Percentiles rank a stretch among this genome's conserved stretches.
Conservation (phyloP, 2,329 filamentous ascomycete species). For the Neonectria hederae region DNA sequence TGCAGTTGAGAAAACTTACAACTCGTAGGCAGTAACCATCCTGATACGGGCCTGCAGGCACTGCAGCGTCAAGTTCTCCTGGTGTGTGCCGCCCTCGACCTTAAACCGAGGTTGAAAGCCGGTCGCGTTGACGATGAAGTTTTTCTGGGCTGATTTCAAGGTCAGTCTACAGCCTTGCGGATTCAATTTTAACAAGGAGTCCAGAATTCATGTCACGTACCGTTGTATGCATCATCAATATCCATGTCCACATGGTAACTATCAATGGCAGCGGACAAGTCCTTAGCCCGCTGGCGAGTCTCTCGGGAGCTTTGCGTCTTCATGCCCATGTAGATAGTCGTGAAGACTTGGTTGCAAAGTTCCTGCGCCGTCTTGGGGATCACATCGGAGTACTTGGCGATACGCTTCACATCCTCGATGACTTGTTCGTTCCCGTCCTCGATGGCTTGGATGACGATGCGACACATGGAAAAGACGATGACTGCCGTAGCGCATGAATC, state of each 20-base stretch:
- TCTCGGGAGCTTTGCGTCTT: constrained; percentile 71
- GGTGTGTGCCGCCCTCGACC: constrained; percentile 64
- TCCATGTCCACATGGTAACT: constrained; percentile 77
- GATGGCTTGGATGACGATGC: constrained; percentile 53
- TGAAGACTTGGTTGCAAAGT: constrained; percentile 55
- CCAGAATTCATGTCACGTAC: background rate
- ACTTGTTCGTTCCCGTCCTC: constrained; percentile 31
- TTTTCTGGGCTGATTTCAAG: constrained; percentile 57
- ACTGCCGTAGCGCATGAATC: constrained; percentile 38
- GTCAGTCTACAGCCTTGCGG: background rate
- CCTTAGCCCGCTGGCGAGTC: constrained; percentile 72
- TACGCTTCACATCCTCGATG: constrained; percentile 51
- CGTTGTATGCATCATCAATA: constrained; percentile 72
- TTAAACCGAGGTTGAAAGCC: constrained; percentile 61
- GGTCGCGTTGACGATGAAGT: constrained; percentile 66
- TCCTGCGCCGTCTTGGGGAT: constrained; percentile 66
- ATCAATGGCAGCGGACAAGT: constrained; percentile 70
- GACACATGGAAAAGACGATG: constrained; percentile 60
- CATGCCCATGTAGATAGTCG: constrained; percentile 68
- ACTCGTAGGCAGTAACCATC: constrained; percentile 63
- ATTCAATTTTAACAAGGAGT: background rate
- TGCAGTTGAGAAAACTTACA: background rate
- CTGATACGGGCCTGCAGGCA: constrained; percentile 73
- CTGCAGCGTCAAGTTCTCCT: constrained; percentile 67
- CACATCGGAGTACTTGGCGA: constrained; percentile 35